A percentile compares a stretch with the other conserved stretches of the same genome.
Evolutionary conservation across 2,329 filamentous ascomycete species (phyloP).

Genomic region (Didymella glomerata): DNA sequence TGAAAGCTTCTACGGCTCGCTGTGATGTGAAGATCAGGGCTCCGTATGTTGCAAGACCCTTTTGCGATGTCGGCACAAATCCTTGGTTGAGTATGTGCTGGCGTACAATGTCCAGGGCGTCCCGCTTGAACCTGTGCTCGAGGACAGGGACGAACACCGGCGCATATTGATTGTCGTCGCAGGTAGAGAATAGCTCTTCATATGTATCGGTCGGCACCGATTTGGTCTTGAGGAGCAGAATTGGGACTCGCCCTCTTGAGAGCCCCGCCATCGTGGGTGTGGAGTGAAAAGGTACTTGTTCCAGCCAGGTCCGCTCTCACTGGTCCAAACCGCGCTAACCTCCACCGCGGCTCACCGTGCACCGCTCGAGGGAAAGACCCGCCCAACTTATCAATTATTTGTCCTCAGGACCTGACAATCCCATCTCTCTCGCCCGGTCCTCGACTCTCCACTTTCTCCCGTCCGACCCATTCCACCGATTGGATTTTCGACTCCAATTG

Average conservation of each 20-base stretch:
- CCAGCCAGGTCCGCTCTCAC: constrained; percentile 15
- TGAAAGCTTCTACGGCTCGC: constrained; percentile 81
- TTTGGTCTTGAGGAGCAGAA: constrained; percentile 80
- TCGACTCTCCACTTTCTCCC: constrained; percentile 19
- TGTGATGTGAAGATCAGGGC: constrained; percentile 88
- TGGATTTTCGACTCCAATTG: constrained; percentile 30
- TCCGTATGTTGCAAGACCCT: constrained; percentile 63
- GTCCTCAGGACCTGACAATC: constrained; percentile 23
- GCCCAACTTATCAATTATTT: constrained; percentile 35
- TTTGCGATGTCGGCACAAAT: constrained; percentile 41
- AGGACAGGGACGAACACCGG: constrained; percentile 80
- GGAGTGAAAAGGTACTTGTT: constrained; percentile 14
- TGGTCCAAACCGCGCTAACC: constrained; percentile 17
- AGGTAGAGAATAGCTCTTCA: constrained; percentile 68
- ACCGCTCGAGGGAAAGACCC: constrained; percentile 23
- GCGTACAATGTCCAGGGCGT: constrained; percentile 64
- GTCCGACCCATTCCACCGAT: constrained; percentile 26
- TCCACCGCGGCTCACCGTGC: constrained; percentile 19
- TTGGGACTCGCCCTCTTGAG: constrained; percentile 53
- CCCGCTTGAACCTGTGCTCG: constrained; percentile 71
- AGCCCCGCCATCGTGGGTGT: constrained; percentile 34
- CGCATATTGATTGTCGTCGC: constrained; percentile 60
- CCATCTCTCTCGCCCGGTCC: constrained; percentile 21
- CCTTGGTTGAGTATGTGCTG: constrained; percentile 59
- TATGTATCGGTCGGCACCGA: constrained; percentile 77